Evolutionary conservation across 192 early-diverging fungal species (phyloP).

Genomic region (Entomortierella lignicola): DNA sequence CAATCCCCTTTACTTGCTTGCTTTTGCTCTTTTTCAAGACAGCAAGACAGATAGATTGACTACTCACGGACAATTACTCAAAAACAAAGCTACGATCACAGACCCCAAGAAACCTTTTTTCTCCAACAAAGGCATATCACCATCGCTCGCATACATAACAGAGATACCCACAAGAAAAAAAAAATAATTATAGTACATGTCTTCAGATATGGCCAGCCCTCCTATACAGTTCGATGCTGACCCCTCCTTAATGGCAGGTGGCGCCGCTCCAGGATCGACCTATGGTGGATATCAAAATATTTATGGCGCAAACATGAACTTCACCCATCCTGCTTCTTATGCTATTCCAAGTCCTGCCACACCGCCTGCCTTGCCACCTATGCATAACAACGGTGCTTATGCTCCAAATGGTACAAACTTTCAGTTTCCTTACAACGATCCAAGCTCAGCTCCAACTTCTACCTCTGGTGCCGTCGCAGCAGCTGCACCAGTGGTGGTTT

Average conservation of each 20-base stretch:
- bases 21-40: not conserved
- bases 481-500: too few relatives aligned
- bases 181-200: conserved; percentile 21
- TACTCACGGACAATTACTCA: not conserved
- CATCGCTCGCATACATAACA: not conserved
- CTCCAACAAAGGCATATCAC: not conserved
- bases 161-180: not conserved
- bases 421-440: conserved; percentile 38
- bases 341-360: conserved; percentile 26
- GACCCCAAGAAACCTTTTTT: not conserved
- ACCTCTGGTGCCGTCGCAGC: conserved; percentile 7
- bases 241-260: conserved; percentile 32
- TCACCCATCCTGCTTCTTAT: conserved; percentile 29
- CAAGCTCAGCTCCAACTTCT: conserved; percentile 26
- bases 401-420: conserved; percentile 21
- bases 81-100: conserved; percentile 3
- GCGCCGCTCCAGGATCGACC: conserved; percentile 20
- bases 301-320: conserved; percentile 30
- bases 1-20: not conserved
- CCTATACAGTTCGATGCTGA: conserved; percentile 51
- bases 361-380: conserved; percentile 36
- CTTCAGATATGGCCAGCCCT: conserved; percentile 53
- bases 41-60: not conserved
- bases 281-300: conserved; percentile 40
- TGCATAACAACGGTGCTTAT: conserved; percentile 28